Percentiles rank a stretch among this genome's conserved stretches.
Conservation (phyloP, 805 yeast genomes). For the Metschnikowia borealis region DNA sequence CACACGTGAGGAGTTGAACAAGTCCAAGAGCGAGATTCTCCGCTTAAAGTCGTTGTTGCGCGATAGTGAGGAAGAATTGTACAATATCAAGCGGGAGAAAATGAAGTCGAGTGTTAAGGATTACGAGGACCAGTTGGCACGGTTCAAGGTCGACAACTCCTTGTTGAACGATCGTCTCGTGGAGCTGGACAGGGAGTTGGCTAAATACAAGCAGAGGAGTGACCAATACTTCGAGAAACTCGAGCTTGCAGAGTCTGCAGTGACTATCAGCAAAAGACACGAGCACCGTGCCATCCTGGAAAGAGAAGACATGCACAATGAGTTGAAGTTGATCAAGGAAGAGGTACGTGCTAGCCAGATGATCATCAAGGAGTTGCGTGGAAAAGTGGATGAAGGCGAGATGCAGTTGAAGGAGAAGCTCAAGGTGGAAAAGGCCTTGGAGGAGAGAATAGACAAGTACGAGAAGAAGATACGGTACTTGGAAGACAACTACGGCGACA, state of each 20-base stretch:
- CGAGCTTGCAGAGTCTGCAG: constrained; percentile 75
- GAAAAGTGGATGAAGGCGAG: constrained; percentile 25
- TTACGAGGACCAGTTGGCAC: constrained; percentile 39
- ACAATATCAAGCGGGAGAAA: constrained; percentile 39
- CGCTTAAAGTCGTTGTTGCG: constrained; percentile 39
- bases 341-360: constrained; percentile 53
- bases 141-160: constrained; percentile 54
- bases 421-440: constrained; percentile 6
- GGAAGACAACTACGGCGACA: constrained; percentile 22
- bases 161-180: constrained; percentile 51
- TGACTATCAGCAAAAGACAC: constrained; percentile 57
- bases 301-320: constrained; percentile 53
- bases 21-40: constrained; percentile 39
- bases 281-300: constrained; percentile 51
- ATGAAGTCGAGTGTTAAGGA: constrained; percentile 34
- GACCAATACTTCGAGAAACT: constrained; percentile 70
- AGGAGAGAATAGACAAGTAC: constrained; percentile 18
- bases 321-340: constrained; percentile 45
- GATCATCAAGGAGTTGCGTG: constrained; percentile 45
- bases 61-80: constrained; percentile 42
- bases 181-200: constrained; percentile 38
- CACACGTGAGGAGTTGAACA: constrained; percentile 41
- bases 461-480: constrained; percentile 23
- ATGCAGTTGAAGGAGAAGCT: constrained; percentile 24
- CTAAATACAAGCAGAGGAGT: constrained; percentile 62